Conservation (phyloP, 768 basidiomycete genomes). For the Xerocomus brunneocitrinus region DNA sequence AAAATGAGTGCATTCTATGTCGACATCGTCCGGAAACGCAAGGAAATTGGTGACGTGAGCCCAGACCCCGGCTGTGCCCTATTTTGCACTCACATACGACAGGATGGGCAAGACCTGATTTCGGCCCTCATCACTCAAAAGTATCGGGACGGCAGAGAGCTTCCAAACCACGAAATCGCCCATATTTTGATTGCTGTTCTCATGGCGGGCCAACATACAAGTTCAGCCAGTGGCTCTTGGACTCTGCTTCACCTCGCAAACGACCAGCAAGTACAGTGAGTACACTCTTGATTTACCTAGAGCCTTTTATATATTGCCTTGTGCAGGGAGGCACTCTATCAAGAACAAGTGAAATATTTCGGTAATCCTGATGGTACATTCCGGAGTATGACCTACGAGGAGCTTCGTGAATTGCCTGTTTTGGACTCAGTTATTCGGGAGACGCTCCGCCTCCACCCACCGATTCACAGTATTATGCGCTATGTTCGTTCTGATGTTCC, state of each 20-base stretch:
- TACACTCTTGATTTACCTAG: slow-evolving; percentile 8
- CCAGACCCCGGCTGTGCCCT: background rate
- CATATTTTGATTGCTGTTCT: slow-evolving; percentile 98
- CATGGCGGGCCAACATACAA: slow-evolving; percentile 99
- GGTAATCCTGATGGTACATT: slow-evolving; percentile 75
- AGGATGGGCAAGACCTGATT: slow-evolving; percentile 89
- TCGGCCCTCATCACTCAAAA: slow-evolving; percentile 76
- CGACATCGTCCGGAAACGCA: slow-evolving; percentile 75
- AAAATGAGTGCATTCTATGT: slow-evolving; percentile 95
- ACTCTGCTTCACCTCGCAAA: slow-evolving; percentile 80
- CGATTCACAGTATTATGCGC: slow-evolving; percentile 94
- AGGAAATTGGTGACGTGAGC: slow-evolving; percentile 42
- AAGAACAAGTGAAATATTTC: slow-evolving; percentile 85
- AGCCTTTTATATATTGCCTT: background rate
- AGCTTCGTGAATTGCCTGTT: slow-evolving; percentile 75
- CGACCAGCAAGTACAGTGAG: slow-evolving; percentile 69
- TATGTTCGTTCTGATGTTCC: slow-evolving; percentile 82
- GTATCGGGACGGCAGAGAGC: slow-evolving; percentile 74
- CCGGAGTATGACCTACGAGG: slow-evolving; percentile 79
- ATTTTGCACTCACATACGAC: slow-evolving; percentile 17
- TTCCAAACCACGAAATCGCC: slow-evolving; percentile 89
- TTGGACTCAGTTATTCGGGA: slow-evolving; percentile 91
- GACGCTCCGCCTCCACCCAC: slow-evolving; percentile 89
- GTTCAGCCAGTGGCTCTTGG: slow-evolving; percentile 91
- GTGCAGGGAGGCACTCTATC: slow-evolving; percentile 71